A percentile compares a stretch with the other conserved stretches of the same genome.
These are phyloP conservation scores for Ocimum tenuiflorum DNA, from an alignment of 257 asterid species.

Conservation along the genomic window DNA sequence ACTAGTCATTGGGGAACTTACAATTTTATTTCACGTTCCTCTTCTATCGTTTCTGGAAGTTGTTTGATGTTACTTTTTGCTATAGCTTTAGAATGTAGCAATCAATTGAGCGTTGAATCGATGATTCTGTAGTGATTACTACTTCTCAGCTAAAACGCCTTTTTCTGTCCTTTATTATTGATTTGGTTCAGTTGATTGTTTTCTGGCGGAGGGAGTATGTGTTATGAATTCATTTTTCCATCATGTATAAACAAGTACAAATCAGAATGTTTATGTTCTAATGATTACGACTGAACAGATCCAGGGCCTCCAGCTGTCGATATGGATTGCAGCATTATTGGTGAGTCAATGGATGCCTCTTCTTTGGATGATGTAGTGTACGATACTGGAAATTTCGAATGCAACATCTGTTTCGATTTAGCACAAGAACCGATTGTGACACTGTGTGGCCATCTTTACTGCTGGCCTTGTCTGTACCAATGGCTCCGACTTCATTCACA, in stretches of 20 bases:
- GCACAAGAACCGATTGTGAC: conserved; percentile 87
- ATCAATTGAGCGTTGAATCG: conserved; percentile 5
- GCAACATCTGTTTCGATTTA: conserved; percentile 88
- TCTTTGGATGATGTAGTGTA: conserved; percentile 30
- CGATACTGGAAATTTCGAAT: conserved; percentile 64
- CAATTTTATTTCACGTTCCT: background rate
- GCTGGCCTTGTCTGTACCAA: conserved; percentile 91
- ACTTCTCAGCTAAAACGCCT: background rate
- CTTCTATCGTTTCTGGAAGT: background rate
- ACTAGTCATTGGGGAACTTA: background rate
- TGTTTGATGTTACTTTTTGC: background rate
- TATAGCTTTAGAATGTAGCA: background rate
- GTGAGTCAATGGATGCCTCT: conserved; percentile 28
- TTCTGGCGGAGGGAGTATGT: background rate
- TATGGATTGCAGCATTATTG: conserved; percentile 49
- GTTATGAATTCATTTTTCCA: background rate
- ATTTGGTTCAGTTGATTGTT: background rate
- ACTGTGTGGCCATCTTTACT: conserved; percentile 92
- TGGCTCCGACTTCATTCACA: conserved; percentile 84
- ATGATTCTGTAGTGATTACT: background rate
- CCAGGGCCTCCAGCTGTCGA: conserved; percentile 22
- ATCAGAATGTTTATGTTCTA: background rate
- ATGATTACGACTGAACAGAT: conserved; percentile 6
- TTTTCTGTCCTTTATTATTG: background rate
- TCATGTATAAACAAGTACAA: background rate